These are phyloP conservation scores for Gossypium rotundifolium DNA, from an alignment of 345 rosid genomes.

Conservation along the genomic window DNA sequence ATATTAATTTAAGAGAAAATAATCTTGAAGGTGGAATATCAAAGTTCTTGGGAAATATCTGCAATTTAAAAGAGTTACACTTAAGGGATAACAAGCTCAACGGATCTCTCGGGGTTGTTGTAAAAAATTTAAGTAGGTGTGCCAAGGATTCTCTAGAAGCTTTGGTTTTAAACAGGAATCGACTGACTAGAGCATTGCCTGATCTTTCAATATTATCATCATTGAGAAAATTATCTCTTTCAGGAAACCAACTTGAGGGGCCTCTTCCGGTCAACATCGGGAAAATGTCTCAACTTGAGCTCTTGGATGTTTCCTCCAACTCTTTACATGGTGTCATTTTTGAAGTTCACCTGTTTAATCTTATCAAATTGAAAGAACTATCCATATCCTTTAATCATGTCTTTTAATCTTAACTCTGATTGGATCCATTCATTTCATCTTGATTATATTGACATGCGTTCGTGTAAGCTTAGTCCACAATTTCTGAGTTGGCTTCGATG, in stretches of 20 bases:
- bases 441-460: background rate
- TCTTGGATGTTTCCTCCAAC: background rate
- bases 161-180: background rate
- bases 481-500: slow-evolving; percentile 11
- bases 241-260: background rate
- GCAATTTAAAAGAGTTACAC: background rate
- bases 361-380: background rate
- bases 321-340: slow-evolving; percentile 1
- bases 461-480: background rate
- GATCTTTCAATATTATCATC: background rate
- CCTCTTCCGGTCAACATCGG: background rate
- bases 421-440: slow-evolving; percentile 8
- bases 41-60: slow-evolving; percentile 10
- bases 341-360: slow-evolving; percentile 8
- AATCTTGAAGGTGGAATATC: slow-evolving; percentile 9
- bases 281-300: slow-evolving; percentile 10
- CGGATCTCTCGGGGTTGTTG: background rate
- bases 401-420: background rate
- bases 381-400: background rate
- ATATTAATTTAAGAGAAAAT: background rate
- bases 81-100: background rate
- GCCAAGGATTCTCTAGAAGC: background rate
- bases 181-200: background rate
- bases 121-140: slow-evolving; percentile 4
- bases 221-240: background rate